Base-by-base conservation (phyloP, 2,329 filamentous ascomycete genomes). In the Clonostachys solani region DNA sequence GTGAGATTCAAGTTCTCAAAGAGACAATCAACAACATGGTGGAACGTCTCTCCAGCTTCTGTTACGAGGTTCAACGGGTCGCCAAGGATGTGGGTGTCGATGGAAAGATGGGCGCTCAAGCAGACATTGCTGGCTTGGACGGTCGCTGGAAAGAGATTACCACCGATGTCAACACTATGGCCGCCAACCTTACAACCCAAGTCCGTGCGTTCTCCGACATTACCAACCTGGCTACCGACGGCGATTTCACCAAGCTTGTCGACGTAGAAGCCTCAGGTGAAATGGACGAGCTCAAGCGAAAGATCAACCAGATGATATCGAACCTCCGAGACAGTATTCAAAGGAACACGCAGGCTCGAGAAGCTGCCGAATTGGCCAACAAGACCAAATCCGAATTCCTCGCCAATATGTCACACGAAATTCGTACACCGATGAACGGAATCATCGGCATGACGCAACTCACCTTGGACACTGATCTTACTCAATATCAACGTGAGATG, bases 11-110 rank as follows among this genome's bases (percentile, higher is more conserved):
- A 54, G 86, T 95, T 4, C 73, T 97, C 45, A 96, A 96, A 64
- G 90, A 95, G 61, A 97, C 92, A 40, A 96, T 96, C 73, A 96
- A 96, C 66, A 92, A 96, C 83, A 96, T 96, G 92, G 92, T 97
- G 54, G 92, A 92, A 63, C 84, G 92, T 52, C 73, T 99, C 44
- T 95, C 94, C 50, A 92, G 92, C 54, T 97, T 96, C 80, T 96
- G 92, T 47, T 91, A 95, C 56, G 92, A 96, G 62, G 87, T 99
- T 53, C 94, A 97, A 69, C 83, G 92, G 57, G 92, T 99, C 33
- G 92, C 92, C 49, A 92, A 94, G 60, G 94, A 97, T 66, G 94
- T 97, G 56, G 92, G 92, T 55, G 92, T 97, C 45, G 94, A 97
- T 60, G 92, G 92, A 52, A 97, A 96, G 74, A 96, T 99, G 89